These are phyloP conservation scores for Paracamarosporium sp. DNA, from an alignment of 2,329 filamentous ascomycete species.

Conservation along the genomic window DNA sequence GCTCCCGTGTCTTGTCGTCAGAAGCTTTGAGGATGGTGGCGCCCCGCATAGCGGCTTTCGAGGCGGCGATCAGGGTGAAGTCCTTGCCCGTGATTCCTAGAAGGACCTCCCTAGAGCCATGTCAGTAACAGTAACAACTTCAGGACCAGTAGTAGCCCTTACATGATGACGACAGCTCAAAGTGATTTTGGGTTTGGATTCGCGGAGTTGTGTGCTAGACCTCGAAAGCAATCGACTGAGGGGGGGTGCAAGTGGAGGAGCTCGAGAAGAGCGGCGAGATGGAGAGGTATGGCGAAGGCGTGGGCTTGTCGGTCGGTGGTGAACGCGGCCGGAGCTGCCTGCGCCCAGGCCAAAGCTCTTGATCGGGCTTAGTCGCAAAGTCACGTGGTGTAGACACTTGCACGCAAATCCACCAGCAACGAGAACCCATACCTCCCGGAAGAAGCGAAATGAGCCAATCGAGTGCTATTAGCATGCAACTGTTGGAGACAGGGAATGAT, in stretches of 20 bases:
- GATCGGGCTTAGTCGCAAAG: background rate
- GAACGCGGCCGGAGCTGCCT: conserved; percentile 23
- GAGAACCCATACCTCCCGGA: too few species aligned
- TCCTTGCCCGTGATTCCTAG: conserved; percentile 99
- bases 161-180: conserved; percentile 38
- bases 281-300: background rate
- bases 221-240: background rate
- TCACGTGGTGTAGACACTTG: too few species aligned
- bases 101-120: conserved; percentile 85
- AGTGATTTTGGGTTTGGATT: conserved; percentile 13
- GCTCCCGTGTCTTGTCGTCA: conserved; percentile 92
- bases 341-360: conserved; percentile 7
- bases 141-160: conserved; percentile 17
- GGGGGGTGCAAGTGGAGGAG: background rate
- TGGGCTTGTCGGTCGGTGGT: conserved; percentile 9
- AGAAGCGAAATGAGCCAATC: too few species aligned
- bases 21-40: conserved; percentile 92
- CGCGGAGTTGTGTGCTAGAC: background rate
- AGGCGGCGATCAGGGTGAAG: conserved; percentile 96
- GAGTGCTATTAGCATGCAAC: too few species aligned
- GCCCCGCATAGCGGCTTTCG: conserved; percentile 97
- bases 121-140: conserved; percentile 19
- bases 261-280: background rate
- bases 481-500: too few species aligned
- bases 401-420: too few species aligned